Percentiles rank a stretch among this genome's conserved stretches.
These are phyloP conservation scores for Cystobasidiaceae sp. DNA, from an alignment of 1,284 basidiomycete genomes.

Conservation along the genomic window DNA sequence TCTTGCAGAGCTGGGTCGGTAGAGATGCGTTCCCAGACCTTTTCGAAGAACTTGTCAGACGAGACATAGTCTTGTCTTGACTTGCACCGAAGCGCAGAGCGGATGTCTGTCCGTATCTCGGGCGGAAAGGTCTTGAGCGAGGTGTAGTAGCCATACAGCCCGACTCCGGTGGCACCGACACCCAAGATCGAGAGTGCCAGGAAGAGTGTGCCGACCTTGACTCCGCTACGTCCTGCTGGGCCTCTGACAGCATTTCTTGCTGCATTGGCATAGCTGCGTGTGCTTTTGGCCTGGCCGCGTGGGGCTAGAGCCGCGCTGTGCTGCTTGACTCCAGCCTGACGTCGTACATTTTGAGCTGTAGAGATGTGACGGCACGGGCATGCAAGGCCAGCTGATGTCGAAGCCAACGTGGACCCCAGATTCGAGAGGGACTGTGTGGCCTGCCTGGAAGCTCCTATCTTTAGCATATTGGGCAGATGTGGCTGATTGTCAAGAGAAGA, in stretches of 20 bases:
- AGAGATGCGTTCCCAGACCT: constrained; percentile 39
- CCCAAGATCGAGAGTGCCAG: constrained; percentile 40
- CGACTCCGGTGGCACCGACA: constrained; percentile 42
- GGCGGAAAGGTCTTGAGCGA: constrained; percentile 46
- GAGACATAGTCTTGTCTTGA: constrained; percentile 41
- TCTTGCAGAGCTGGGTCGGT: constrained; percentile 31
- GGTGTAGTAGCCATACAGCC: constrained; percentile 45
- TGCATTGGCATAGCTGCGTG: background rate
- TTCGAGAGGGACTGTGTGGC: no score
- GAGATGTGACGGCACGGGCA: no score
- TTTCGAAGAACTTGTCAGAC: constrained; percentile 40
- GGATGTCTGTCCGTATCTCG: constrained; percentile 43
- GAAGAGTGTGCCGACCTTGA: constrained; percentile 25
- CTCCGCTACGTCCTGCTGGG: constrained; percentile 6
- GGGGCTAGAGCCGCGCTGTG: no score
- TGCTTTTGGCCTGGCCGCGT: no score
- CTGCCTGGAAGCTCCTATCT: no score
- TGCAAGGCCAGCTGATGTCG: no score
- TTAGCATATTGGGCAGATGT: no score
- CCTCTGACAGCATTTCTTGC: background rate
- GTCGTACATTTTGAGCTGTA: no score
- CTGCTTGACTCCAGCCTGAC: no score
- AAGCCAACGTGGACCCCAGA: no score
- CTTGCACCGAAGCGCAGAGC: constrained; percentile 44
- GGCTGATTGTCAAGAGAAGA: no score